Evolutionary conservation across 2,329 filamentous ascomycete genomes (phyloP).

Genomic region (Daldinia sp.): DNA sequence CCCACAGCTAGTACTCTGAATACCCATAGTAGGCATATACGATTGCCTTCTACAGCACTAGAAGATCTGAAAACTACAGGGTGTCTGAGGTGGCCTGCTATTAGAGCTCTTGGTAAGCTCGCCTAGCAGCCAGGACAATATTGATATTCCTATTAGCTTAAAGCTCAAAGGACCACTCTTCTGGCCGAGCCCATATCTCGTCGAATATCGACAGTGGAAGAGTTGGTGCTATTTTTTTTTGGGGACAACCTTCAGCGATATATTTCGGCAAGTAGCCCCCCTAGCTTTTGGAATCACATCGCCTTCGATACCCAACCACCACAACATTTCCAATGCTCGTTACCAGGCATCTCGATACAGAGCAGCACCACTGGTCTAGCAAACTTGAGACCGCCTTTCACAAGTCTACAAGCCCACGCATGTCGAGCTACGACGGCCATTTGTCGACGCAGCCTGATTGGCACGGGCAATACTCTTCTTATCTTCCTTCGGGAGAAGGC

Average conservation of each 20-base stretch:
- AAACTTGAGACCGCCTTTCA: slow-evolving; percentile 63
- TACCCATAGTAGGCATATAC: slow-evolving; percentile 23
- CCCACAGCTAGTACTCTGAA: slow-evolving; percentile 16
- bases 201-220: slow-evolving; percentile 22
- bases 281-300: slow-evolving; percentile 32
- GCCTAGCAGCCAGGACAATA: slow-evolving; percentile 20
- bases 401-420: slow-evolving; percentile 64
- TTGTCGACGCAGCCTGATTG: slow-evolving; percentile 68
- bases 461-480: slow-evolving; percentile 67
- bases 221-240: slow-evolving; percentile 24
- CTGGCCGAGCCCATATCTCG: slow-evolving; percentile 15
- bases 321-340: slow-evolving; percentile 65
- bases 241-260: slow-evolving; percentile 19
- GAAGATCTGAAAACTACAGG: slow-evolving; percentile 29
- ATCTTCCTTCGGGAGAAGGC: slow-evolving; percentile 60
- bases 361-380: slow-evolving; percentile 68
- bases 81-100: slow-evolving; percentile 16
- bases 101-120: slow-evolving; percentile 10
- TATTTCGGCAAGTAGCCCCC: slow-evolving; percentile 35
- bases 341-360: slow-evolving; percentile 65
- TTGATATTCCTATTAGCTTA: slow-evolving; percentile 18
- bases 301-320: slow-evolving; percentile 38
- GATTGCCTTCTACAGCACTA: slow-evolving; percentile 22
- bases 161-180: slow-evolving; percentile 17
- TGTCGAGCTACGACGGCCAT: slow-evolving; percentile 68